phyloP scores from a whole-genome alignment of 805 yeast genomes.

The Ogataea pignaliae region DNA sequence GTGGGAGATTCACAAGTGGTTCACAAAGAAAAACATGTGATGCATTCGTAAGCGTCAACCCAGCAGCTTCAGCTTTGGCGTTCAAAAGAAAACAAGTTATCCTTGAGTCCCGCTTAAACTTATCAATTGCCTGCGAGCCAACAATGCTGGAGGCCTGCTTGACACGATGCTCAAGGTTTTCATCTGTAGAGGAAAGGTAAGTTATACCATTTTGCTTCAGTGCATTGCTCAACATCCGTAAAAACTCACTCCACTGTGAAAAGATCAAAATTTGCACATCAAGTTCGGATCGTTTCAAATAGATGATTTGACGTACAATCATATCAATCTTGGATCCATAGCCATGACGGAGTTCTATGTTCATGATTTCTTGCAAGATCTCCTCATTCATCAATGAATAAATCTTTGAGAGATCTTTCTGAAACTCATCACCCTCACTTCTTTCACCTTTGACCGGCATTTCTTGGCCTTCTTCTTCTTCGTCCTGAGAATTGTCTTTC shows the following conservation, averaged over 20 bases:
- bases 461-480: not conserved
- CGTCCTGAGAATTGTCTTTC: slow-evolving; percentile 20
- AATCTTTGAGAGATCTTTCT: slow-evolving; percentile 35
- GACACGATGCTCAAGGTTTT: slow-evolving; percentile 3
- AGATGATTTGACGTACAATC: slow-evolving; percentile 67
- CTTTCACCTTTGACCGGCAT: not conserved
- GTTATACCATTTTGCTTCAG: slow-evolving; percentile 53
- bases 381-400: slow-evolving; percentile 42
- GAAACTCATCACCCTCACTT: slow-evolving; percentile 10
- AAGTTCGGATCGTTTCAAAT: slow-evolving; percentile 53
- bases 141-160: slow-evolving; percentile 4
- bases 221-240: slow-evolving; percentile 63
- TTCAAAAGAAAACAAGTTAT: slow-evolving; percentile 84
- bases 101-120: slow-evolving; percentile 53
- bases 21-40: slow-evolving; percentile 90
- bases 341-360: slow-evolving; percentile 38
- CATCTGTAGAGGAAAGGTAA: slow-evolving; percentile 49
- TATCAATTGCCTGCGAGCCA: slow-evolving; percentile 40
- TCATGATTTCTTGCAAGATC: slow-evolving; percentile 41
- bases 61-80: slow-evolving; percentile 85
- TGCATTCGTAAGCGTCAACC: slow-evolving; percentile 87
- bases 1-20: slow-evolving; percentile 81
- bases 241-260: slow-evolving; percentile 83
- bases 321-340: slow-evolving; percentile 88
- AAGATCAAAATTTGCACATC: slow-evolving; percentile 78